A percentile compares a stretch with the other conserved stretches of the same genome.
Conservation (phyloP, 192 early-diverging fungal species). For the Coemansia sp. region DNA sequence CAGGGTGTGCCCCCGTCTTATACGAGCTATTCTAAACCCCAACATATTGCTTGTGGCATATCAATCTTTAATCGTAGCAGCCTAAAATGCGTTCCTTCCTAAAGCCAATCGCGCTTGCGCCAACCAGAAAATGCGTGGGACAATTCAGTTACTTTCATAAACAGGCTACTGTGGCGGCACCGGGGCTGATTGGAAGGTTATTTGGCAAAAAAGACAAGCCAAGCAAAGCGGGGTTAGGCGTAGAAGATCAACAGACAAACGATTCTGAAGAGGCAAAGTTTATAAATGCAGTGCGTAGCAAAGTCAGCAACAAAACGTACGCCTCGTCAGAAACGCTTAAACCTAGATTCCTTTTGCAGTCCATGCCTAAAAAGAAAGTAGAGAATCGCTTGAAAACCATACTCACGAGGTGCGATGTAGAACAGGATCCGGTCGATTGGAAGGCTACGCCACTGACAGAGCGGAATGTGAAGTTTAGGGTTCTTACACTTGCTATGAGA, state of each 20-base stretch:
- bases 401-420: slow-evolving; percentile 15
- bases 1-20: no score
- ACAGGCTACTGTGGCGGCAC: slow-evolving; percentile 18
- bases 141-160: slow-evolving; percentile 21
- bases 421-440: slow-evolving; percentile 29
- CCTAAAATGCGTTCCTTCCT: slow-evolving; percentile 12
- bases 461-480: slow-evolving; percentile 34
- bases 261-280: neutral
- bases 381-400: slow-evolving; percentile 18
- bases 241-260: neutral
- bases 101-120: neutral
- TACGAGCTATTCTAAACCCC: no score
- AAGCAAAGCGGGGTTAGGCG: neutral
- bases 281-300: neutral
- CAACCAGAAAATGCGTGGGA: neutral
- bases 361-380: slow-evolving; percentile 9
- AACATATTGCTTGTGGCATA: neutral
- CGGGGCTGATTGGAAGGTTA: slow-evolving; percentile 28
- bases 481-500: slow-evolving; percentile 42
- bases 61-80: neutral
- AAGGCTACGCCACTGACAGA: slow-evolving; percentile 32
- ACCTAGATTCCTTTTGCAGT: slow-evolving; percentile 33
- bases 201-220: slow-evolving; percentile 33
- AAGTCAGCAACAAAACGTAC: neutral
- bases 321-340: neutral